A percentile compares a stretch with the other conserved stretches of the same genome.
Evolutionary conservation across 805 yeast genomes (phyloP).

Genomic region (Saccharomycopsis guyanensis): DNA sequence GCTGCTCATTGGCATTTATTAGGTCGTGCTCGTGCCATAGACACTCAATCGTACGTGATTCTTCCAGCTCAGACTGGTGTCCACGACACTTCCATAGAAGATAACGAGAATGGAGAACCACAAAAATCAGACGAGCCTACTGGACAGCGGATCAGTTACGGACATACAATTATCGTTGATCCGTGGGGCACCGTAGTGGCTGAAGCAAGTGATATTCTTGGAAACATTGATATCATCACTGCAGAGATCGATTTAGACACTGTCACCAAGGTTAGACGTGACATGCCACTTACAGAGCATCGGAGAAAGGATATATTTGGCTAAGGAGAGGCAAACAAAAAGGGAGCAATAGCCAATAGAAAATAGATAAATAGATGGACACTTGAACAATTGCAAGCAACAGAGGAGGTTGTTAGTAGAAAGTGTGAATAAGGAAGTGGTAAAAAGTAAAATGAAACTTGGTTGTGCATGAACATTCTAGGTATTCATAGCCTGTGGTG

Average conservation of each 20-base stretch:
- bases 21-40: conserved; percentile 80
- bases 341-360: no score
- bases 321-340: no score
- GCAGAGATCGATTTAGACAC: conserved; percentile 60
- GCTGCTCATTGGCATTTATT: conserved; percentile 81
- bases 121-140: conserved; percentile 24
- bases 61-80: conserved; percentile 85
- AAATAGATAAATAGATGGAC: no score
- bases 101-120: conserved; percentile 21
- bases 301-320: no score
- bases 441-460: no score
- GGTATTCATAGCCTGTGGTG: no score
- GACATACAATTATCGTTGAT: conserved; percentile 79
- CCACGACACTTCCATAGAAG: conserved; percentile 48
- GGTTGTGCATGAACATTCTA: no score
- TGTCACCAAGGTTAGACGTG: conserved; percentile 44
- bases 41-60: conserved; percentile 77
- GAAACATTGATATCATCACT: conserved; percentile 38
- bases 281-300: conserved; percentile 76
- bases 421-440: no score
- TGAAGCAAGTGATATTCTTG: conserved; percentile 40
- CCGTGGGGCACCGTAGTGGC: conserved; percentile 85
- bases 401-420: no score
- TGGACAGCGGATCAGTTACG: conserved; percentile 61
- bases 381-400: no score